Conservation (phyloP, 345 rosid genomes). For the Iberis pinnata region DNA sequence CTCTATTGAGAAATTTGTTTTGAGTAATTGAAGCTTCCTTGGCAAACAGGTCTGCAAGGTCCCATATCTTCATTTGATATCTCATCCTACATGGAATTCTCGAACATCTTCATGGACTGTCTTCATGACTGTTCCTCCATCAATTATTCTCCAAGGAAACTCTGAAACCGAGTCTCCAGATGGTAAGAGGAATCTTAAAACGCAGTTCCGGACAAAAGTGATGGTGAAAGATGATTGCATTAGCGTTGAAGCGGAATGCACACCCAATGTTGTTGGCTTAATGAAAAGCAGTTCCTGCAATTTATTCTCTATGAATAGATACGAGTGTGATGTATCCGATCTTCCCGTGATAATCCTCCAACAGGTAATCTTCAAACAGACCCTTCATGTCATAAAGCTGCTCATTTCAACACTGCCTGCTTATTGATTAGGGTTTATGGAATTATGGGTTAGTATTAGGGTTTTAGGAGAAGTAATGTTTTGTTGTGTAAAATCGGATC, state of each 20-base stretch:
- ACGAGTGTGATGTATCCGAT: constrained; percentile 67
- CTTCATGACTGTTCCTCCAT: constrained; percentile 67
- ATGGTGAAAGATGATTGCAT: constrained; percentile 68
- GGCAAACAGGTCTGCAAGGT: constrained; percentile 59
- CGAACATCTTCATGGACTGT: constrained; percentile 90
- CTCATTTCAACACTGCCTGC: background rate
- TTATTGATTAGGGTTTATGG: too few relatives aligned
- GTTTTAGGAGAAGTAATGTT: too few relatives aligned
- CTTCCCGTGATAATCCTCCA: constrained; percentile 74
- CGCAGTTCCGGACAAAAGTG: constrained; percentile 79
- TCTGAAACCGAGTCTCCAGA: constrained; percentile 35
- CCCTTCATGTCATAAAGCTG: background rate
- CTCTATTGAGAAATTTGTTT: background rate
- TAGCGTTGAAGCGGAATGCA: constrained; percentile 79
- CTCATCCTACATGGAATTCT: constrained; percentile 94
- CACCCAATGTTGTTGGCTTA: constrained; percentile 73
- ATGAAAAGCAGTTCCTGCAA: constrained; percentile 61
- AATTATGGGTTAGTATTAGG: too few relatives aligned
- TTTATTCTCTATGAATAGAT: constrained; percentile 58
- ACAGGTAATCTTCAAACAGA: constrained; percentile 47
- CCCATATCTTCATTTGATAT: constrained; percentile 74
- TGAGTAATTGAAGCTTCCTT: constrained; percentile 1
- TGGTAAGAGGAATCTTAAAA: constrained; percentile 42
- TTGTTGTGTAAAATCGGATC: too few relatives aligned
- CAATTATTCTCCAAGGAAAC: constrained; percentile 47